phyloP scores from a whole-genome alignment of 306 rosid species.

The Dalbergia cultrata region DNA sequence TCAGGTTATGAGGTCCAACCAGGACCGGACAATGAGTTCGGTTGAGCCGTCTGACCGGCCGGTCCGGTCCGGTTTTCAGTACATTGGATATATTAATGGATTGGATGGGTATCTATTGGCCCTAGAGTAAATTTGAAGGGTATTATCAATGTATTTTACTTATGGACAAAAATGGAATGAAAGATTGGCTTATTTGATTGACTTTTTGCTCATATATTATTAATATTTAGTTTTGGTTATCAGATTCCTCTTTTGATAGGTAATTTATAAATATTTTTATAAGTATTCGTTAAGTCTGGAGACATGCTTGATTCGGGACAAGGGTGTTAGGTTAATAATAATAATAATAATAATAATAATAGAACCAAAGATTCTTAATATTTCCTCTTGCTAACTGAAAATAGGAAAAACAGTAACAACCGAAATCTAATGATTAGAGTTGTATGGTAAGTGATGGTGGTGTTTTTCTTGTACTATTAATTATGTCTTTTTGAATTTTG shows the following conservation, averaged over 20 bases:
- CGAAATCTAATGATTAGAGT: neutral
- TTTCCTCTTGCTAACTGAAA: neutral
- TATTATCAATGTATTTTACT: neutral
- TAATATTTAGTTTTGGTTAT: too few species aligned
- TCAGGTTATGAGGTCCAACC: too few species aligned
- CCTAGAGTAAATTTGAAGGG: neutral
- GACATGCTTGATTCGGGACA: too few species aligned
- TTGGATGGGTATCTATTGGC: neutral
- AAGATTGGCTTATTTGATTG: too few species aligned
- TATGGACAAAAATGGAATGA: neutral
- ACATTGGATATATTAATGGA: neutral
- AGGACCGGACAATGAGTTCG: too few species aligned
- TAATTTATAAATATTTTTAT: too few species aligned
- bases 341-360: neutral
- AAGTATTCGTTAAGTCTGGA: too few species aligned
- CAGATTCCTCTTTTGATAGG: too few species aligned
- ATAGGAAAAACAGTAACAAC: neutral
- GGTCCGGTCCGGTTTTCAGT: too few species aligned
- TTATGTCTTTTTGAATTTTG: neutral
- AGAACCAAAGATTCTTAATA: neutral
- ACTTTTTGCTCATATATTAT: too few species aligned
- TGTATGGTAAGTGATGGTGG: neutral
- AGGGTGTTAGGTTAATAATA: too few species aligned
- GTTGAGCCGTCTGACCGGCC: too few species aligned
- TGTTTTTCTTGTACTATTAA: neutral